These are phyloP conservation scores for Luffa aegyptiaca DNA, from an alignment of 306 rosid genomes.

Conservation along the genomic window DNA sequence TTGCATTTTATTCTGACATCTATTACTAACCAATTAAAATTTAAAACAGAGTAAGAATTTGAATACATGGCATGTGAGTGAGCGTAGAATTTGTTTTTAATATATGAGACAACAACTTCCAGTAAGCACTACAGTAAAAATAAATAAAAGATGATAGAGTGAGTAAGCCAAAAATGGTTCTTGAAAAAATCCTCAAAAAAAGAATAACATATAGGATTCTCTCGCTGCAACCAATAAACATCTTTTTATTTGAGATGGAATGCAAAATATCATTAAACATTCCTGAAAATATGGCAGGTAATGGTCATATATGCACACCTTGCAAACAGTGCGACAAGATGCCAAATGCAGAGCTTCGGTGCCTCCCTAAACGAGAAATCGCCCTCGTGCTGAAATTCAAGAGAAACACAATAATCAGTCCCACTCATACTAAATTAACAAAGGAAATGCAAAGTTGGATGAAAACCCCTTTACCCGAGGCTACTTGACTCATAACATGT, in stretches of 20 bases:
- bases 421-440: no score
- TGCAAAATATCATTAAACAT: not conserved
- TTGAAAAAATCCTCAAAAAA: not conserved
- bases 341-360: constrained; percentile 92
- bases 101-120: no score
- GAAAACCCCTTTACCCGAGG: constrained; percentile 12
- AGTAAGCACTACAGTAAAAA: not conserved
- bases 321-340: constrained; percentile 88
- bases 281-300: not conserved
- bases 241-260: not conserved
- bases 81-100: no score
- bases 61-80: no score
- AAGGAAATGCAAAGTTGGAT: constrained; percentile 18
- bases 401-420: no score
- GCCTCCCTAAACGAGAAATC: no score
- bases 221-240: not conserved
- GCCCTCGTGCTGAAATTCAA: no score
- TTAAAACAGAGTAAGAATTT: no score
- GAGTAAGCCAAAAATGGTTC: not conserved
- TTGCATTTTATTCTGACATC: no score
- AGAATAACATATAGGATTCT: not conserved
- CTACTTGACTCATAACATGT: constrained; percentile 12
- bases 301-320: constrained; percentile 33
- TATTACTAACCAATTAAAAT: no score
- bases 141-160: not conserved